Base-by-base conservation (phyloP, 495 filamentous ascomycete genomes). In the Terfezia claveryi region DNA sequence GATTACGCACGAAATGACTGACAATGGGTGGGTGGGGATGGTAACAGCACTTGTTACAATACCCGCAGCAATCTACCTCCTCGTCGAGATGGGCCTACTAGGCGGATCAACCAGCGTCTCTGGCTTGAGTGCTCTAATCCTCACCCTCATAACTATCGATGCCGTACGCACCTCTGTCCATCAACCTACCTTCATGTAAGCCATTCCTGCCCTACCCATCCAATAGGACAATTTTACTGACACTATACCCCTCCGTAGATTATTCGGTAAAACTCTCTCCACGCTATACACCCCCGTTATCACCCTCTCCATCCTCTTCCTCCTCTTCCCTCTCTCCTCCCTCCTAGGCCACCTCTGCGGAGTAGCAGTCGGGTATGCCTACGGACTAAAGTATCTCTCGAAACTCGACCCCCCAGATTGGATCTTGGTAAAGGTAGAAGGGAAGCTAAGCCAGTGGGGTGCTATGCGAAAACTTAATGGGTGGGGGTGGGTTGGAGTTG, bases 41-140 rank as follows among this genome's bases (percentile, higher is more conserved):
- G 27, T 32, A 1, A 32, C 27, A 32, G 27, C 27, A 7, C 27
- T 32, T 7, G 27, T 32, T 32, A 32, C 27, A 7, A 32, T 32
- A 32, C 27, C 27, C 27, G 27, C 27, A 32, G 27, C 27, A 32
- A 32, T 32, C 27, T 32, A 32, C 27, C 27, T 32, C 7, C 27
- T 32, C 4, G 27, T 32, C 7, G 85, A 92, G 67, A 78, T 75
- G 57, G 69, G 73, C 51, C 66, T 87, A n/a, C 58, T 87, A 8
- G 67, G 74, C 44, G 65, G 71, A 1, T 85, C 87, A 59, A 78
- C 74, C 14, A 65, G 80, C 0, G 79, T 94, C 17, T 73, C 86
- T 67, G 91, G 91, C 38, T 78, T 87, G 46, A 88, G 87, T 70
- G 77, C 94, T 36, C 91, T 89, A 83, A 82, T 88, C 2, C 95